Conservation (phyloP, 345 rosid species). For the Lepidium didymum region DNA sequence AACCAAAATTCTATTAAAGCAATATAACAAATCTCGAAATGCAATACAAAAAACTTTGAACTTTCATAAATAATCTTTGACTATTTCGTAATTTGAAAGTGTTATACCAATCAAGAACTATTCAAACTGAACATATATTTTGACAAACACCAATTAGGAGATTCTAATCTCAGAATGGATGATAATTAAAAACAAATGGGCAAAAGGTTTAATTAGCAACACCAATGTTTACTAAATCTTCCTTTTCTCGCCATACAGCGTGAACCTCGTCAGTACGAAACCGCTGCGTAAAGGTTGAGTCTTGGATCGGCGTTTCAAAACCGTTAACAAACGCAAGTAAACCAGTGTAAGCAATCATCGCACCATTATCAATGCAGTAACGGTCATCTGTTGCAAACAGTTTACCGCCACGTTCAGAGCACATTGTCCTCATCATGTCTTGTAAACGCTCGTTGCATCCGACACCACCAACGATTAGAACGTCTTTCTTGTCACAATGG, state of each 20-base stretch:
- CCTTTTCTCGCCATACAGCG: slow-evolving; percentile 79
- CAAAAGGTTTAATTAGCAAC: no score
- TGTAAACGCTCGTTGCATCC: slow-evolving; percentile 95
- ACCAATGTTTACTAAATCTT: slow-evolving; percentile 5
- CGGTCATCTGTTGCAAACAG: slow-evolving; percentile 88
- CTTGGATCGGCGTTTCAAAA: slow-evolving; percentile 60
- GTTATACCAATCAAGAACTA: no score
- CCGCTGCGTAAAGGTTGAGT: slow-evolving; percentile 83
- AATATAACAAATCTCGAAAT: no score
- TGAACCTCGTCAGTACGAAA: slow-evolving; percentile 94
- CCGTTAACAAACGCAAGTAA: slow-evolving; percentile 76
- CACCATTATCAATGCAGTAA: slow-evolving; percentile 92
- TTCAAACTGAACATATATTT: no score
- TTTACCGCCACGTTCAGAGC: slow-evolving; percentile 71
- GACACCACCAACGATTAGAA: slow-evolving; percentile 91
- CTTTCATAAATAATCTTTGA: no score
- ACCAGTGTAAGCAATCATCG: slow-evolving; percentile 98
- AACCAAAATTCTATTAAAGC: no score
- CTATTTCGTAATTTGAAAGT: no score
- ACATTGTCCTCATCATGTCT: slow-evolving; percentile 97
- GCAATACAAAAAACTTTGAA: no score
- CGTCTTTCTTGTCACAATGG: slow-evolving; percentile 83
- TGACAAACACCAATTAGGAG: no score
- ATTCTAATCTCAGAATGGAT: no score
- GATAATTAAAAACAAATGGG: no score